Evolutionary conservation across 257 asterid genomes (phyloP), one percentile per base, ranked within the genome.

Genomic region (Fraxinus anomala): DNA sequence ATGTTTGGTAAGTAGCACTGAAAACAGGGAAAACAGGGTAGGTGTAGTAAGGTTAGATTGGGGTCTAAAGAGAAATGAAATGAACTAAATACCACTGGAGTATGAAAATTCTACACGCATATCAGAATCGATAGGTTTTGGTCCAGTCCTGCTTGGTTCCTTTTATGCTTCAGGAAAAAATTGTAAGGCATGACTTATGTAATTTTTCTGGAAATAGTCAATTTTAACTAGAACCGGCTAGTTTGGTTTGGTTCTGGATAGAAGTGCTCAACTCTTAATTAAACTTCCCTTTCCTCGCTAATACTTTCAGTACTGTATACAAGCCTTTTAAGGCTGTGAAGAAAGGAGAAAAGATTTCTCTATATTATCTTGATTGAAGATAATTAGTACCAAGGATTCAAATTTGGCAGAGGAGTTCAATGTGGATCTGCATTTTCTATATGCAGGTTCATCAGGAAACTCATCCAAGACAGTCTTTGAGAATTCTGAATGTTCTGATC

Each of bases 371-470:
- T 28, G 56, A 1, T 8, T 59, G 74, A 77, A 68, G 28, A 34
- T 1, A 69, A 59, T 23, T 21, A 73, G 37, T 89, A 91, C 96
- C 96, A 91, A 70, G 13, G 84, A 75, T 82, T 91, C 96, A 63
- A 91, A 80, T 80, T 87, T 86, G 31, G 85, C 82, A 2, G 93
- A 82, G 10, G 89, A 88, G 85, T 81, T 87, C 61, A 91, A 73
- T 4, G 82, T 85, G 31, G 89, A 87, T 82, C 83, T 79, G 75
- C 93, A 89, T 75, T 91, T 89, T 70, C 76, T 72, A 71, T 88
- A 89, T 1, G 93, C 97, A 70, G 97, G 91, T 80, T 91, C 97
- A 49, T 91, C 88, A 17, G 89, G 88, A 28, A 89, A 86, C 70
- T 88, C 93, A 80, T 91, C 96, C 79, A 83, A 76, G 36, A 85